Conservation (phyloP, 139 green algal species). For the Coelastrella sp. region DNA sequence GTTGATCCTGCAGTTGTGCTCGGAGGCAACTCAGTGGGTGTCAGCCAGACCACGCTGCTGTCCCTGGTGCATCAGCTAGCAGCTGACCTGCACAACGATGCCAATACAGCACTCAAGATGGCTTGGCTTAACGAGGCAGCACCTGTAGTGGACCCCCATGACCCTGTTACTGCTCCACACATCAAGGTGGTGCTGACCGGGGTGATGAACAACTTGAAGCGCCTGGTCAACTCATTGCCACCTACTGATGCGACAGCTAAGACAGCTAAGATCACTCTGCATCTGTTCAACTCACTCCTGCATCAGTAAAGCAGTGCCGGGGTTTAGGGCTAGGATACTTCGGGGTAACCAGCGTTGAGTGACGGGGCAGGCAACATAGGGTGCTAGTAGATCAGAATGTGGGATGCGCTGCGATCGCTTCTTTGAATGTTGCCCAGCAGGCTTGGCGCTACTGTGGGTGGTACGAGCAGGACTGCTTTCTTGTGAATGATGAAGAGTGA, state of each 20-base stretch:
- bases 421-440: too few species aligned
- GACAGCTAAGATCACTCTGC: conserved; percentile 64
- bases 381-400: too few species aligned
- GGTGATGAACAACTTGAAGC: conserved; percentile 54
- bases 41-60: conserved; percentile 84
- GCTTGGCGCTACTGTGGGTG: too few species aligned
- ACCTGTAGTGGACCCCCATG: conserved; percentile 72
- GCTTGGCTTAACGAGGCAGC: conserved; percentile 79
- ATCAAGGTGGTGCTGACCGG: conserved; percentile 58
- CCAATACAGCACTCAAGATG: conserved; percentile 71
- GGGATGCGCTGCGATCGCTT: too few species aligned
- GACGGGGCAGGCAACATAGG: too few species aligned
- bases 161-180: conserved; percentile 68
- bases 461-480: too few species aligned
- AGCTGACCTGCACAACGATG: conserved; percentile 62
- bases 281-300: conserved; percentile 72
- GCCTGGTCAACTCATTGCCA: conserved; percentile 18
- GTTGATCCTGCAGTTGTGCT: conserved; percentile 25
- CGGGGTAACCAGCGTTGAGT: too few species aligned
- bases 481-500: too few species aligned
- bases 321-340: too few species aligned
- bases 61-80: conserved; percentile 86
- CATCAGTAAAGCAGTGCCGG: conserved; percentile 20
- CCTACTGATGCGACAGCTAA: conserved; percentile 19
- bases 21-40: conserved; percentile 6